Percentiles rank a stretch among this genome's conserved stretches.
Conservation (phyloP, 495 filamentous ascomycete genomes). For the Massariosphaeria phaeospora region DNA sequence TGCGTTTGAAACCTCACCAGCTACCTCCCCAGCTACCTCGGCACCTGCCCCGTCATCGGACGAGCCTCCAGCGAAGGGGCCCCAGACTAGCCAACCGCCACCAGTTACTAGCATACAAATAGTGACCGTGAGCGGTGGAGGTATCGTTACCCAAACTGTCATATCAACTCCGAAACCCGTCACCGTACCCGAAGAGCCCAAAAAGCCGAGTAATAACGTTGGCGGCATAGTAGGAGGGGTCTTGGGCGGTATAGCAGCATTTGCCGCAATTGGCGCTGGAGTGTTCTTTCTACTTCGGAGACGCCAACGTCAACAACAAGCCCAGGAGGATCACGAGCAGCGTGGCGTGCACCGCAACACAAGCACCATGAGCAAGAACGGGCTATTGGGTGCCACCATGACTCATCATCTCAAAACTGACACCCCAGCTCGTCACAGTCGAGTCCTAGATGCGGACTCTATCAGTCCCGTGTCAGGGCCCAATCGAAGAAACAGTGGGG, state of each 20-base stretch:
- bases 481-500: conserved; percentile 24
- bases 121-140: conserved; percentile 26
- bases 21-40: neutral
- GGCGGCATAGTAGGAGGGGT: conserved; percentile 31
- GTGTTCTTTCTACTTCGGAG: conserved; percentile 20
- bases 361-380: conserved; percentile 28
- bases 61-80: too few relatives aligned
- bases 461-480: conserved; percentile 30
- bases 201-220: conserved; percentile 5
- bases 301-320: conserved; percentile 3
- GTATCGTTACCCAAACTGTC: conserved; percentile 19
- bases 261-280: conserved; percentile 12
- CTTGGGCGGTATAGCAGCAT: conserved; percentile 20
- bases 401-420: too few relatives aligned
- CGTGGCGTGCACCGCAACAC: conserved; percentile 24
- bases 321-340: conserved; percentile 16
- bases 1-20: too few relatives aligned
- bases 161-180: conserved; percentile 11
- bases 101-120: conserved; percentile 9
- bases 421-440: neutral
- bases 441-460: conserved; percentile 11
- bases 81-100: neutral
- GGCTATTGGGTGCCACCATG: conserved; percentile 22
- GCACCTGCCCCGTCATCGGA: neutral
- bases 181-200: neutral